Percentiles rank a stretch among this genome's conserved stretches.
phyloP scores from a whole-genome alignment of 129 eudicot species.

The Centella asiatica region DNA sequence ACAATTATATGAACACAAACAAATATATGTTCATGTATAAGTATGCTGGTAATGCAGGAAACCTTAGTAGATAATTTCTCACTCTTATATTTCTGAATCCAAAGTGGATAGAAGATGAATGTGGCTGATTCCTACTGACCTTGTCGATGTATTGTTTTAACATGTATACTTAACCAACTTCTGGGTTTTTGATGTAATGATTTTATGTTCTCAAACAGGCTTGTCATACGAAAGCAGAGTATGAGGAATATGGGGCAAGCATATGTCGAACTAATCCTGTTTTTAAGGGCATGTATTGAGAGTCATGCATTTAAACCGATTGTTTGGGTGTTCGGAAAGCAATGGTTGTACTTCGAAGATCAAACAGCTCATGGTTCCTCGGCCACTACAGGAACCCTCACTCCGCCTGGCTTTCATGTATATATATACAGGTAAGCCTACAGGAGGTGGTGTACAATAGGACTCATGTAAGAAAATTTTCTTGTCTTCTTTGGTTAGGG shows the following conservation, averaged over 20 bases:
- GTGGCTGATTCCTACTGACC: neutral
- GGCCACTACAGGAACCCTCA: neutral
- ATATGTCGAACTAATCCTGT: constrained; percentile 98
- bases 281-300: constrained; percentile 96
- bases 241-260: constrained; percentile 97
- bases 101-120: neutral
- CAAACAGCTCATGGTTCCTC: neutral
- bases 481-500: constrained; percentile 43
- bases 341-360: neutral
- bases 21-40: neutral
- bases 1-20: neutral
- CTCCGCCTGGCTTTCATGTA: constrained; percentile 21
- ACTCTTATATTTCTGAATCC: neutral
- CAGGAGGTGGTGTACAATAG: constrained; percentile 42
- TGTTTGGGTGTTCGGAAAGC: neutral
- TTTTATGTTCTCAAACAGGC: constrained; percentile 43
- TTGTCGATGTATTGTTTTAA: no score
- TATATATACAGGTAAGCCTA: constrained; percentile 17
- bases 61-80: neutral
- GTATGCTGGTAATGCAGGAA: neutral
- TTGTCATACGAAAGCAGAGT: constrained; percentile 95
- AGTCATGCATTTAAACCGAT: neutral
- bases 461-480: constrained; percentile 27
- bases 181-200: neutral
- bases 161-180: neutral